Base-by-base conservation (phyloP, 2,329 filamentous ascomycete genomes). In the Fusarium denticulatum region DNA sequence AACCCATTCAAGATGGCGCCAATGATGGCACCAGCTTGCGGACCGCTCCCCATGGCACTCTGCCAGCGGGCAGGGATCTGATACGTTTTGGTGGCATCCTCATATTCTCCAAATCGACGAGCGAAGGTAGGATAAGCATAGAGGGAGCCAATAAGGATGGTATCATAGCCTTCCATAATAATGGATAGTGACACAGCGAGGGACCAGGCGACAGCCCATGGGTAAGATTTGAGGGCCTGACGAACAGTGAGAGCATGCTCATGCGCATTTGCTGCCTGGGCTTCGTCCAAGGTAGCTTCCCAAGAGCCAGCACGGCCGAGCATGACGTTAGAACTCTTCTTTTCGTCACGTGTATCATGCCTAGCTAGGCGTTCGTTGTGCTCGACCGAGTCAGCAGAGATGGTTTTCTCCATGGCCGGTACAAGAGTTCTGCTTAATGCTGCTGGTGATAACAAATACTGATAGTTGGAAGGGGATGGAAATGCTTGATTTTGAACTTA, bases 321-420 rank as follows among this genome's bases (percentile, higher is more conserved):
- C n/a, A 50, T 50, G 28, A 0, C 2, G 16, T 7, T 20, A 1
- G 30, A 1, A 20, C 3, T 24, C 0, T 0, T 7, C n/a, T 50
- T 50, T 24, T 34, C n/a, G 47, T 24, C 30, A 0, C 4, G 0
- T 18, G 46, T 50, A 18, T 24, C 28, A 11, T 20, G 28, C 10
- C 0, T 30, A 50, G 4, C 46, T 13, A 50, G 46, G 22, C 8
- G 12, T 50, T 50, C 30, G 30, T 50, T 34, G 30, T 50, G 47
- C 47, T 50, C 47, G 12, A 50, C 47, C 15, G 47, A 32, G 3
- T 36, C 22, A 11, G 47, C 3, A 14, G 47, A 50, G 30, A 20
- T 20, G 0, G 22, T 24, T 12, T 50, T 50, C 30, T 50, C 30
- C 47, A 50, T 50, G 28, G 22, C 7, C 5, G 28, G 20, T n/a